Base-by-base conservation (phyloP, 2,329 filamentous ascomycete species). In the Penicillium occitanis region DNA sequence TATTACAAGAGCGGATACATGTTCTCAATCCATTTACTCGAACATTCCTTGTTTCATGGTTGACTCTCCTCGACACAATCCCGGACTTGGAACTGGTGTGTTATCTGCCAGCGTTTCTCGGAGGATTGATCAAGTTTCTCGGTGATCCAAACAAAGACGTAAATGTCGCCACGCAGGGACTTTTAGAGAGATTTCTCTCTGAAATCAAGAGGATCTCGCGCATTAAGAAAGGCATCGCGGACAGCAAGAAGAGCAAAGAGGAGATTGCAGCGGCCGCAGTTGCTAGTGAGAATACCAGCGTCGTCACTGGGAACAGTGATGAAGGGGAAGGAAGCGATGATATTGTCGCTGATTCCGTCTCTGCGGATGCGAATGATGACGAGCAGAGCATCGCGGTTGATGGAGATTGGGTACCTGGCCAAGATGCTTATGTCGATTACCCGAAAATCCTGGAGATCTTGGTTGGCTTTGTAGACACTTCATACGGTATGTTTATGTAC, bases 321-420 rank as follows among this genome's bases (percentile, higher is more conserved):
- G 76, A 77, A 64, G 73, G 69, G 4, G 76, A 79, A 25, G 78
- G 74, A 37, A 80, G 83, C 11, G 88, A 90, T 51, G 85, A 88
- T 67, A 87, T 85, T 5, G 80, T 84, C 44, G 80, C 77, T 59
- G 81, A 84, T 65, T 81, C 79, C 1, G 81, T 76, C 40, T 79
- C 80, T 10, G 78, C 74, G 2, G 75, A 76, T 4, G 85, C 86
- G 35, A 86, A 89, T 67, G 80, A 88, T 30, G 85, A 86, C 14
- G 83, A 84, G 25, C 63, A 65, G 11, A 80, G 79, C 19, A 80
- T 84, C 17, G 88, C 87, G 68, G 88, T 86, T 53, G 93, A 97
- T 71, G 93, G 93, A 67, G 95, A 98, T 74, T 99, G 94, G 93
- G 90, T 98, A 55, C 96, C 96, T 0, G 95, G 96, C 0, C 95